These are phyloP conservation scores for Trichophyton schoenleinii DNA, from an alignment of 2,329 filamentous ascomycete species.

Conservation along the genomic window DNA sequence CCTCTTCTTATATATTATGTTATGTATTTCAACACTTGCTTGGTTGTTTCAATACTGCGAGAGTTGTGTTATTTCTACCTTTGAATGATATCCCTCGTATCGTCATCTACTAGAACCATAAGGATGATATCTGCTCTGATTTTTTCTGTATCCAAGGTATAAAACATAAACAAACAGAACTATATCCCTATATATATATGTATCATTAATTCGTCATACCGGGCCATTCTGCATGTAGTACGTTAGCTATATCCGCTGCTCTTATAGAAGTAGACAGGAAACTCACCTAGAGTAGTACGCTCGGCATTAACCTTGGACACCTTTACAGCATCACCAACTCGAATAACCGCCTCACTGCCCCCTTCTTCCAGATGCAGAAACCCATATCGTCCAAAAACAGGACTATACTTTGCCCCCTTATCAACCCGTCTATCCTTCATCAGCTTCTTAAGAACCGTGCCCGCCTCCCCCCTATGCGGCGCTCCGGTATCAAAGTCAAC, in stretches of 20 bases:
- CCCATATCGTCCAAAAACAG: conserved; percentile 61
- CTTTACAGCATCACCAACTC: conserved; percentile 45
- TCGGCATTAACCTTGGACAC: conserved; percentile 41
- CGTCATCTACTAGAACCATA: not conserved
- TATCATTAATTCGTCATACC: not conserved
- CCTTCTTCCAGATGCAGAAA: conserved; percentile 38
- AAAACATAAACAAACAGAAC: not conserved
- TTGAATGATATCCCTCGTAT: not conserved
- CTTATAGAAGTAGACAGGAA: not conserved
- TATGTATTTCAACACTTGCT: not conserved
- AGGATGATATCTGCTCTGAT: not conserved
- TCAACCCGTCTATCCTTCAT: conserved; percentile 61
- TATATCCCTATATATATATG: not conserved
- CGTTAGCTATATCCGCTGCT: not conserved
- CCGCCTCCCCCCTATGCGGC: conserved; percentile 43
- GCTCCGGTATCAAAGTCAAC: conserved; percentile 57
- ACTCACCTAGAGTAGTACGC: conserved; percentile 44
- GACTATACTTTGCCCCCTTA: conserved; percentile 51
- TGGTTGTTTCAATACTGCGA: not conserved
- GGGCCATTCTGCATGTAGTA: not conserved
- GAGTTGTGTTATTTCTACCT: not conserved
- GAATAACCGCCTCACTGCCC: conserved; percentile 30
- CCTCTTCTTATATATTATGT: not conserved
- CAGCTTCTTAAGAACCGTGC: conserved; percentile 55
- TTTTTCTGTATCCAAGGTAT: not conserved